Percentiles rank a stretch among this genome's conserved stretches.
These are phyloP conservation scores for Phytophthora niederhauseri DNA, from an alignment of 352 stramenopile species.

Conservation along the genomic window DNA sequence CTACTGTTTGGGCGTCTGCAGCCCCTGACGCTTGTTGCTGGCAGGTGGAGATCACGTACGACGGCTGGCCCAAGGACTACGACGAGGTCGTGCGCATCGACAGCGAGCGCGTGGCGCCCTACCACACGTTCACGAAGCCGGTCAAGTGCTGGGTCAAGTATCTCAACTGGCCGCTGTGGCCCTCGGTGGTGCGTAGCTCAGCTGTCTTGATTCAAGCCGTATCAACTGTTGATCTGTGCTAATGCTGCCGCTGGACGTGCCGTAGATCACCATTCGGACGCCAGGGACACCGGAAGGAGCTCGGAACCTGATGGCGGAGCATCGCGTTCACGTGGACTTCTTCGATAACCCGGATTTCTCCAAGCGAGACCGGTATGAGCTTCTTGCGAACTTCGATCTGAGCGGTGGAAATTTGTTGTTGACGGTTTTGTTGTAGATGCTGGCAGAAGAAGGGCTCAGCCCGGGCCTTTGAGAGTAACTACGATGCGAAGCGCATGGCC, in stretches of 20 bases:
- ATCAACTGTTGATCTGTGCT: neutral
- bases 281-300: constrained; percentile 51
- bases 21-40: neutral
- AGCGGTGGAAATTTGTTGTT: neutral
- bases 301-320: constrained; percentile 43
- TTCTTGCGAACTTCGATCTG: neutral
- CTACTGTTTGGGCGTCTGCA: neutral
- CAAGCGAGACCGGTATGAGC: constrained; percentile 43
- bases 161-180: constrained; percentile 80
- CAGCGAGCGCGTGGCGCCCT: constrained; percentile 67
- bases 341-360: constrained; percentile 53
- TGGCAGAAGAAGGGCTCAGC: constrained; percentile 56
- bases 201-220: neutral
- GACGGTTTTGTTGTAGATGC: constrained; percentile 32
- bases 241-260: neutral
- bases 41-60: constrained; percentile 74
- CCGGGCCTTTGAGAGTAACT: constrained; percentile 43
- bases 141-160: constrained; percentile 88
- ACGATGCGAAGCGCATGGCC: constrained; percentile 39
- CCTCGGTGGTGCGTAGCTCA: constrained; percentile 49
- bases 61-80: constrained; percentile 63
- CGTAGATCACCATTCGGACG: constrained; percentile 68
- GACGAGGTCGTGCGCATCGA: constrained; percentile 67
- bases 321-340: constrained; percentile 63
- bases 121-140: constrained; percentile 77